A percentile compares a stretch with the other conserved stretches of the same genome.
Evolutionary conservation across 768 basidiomycete genomes (phyloP).

Genomic region (Boletus vinaceobasis): DNA sequence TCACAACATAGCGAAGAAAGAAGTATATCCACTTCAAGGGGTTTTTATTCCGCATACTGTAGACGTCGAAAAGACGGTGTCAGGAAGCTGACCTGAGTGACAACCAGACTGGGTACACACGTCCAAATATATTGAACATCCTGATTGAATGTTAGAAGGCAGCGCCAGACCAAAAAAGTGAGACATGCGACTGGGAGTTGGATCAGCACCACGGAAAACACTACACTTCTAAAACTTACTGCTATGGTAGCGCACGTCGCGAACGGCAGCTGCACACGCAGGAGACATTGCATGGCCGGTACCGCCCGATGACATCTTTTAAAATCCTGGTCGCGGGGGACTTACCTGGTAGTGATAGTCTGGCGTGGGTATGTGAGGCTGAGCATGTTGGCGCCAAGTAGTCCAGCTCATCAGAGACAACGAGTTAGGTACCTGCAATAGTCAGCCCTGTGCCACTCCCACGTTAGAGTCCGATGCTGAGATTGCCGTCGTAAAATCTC

Average conservation of each 20-base stretch:
- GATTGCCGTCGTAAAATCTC: neutral
- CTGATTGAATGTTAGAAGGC: constrained; percentile 13
- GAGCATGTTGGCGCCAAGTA: neutral
- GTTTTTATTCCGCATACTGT: neutral
- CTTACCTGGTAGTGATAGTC: neutral
- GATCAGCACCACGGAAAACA: neutral
- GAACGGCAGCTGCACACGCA: neutral
- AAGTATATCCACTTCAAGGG: neutral
- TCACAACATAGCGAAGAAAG: neutral
- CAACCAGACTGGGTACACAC: constrained; percentile 9
- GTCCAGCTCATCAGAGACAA: neutral
- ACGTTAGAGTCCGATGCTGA: neutral
- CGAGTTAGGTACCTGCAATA: neutral
- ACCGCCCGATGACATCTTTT: neutral
- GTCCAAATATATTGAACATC: constrained; percentile 21
- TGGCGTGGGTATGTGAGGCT: neutral
- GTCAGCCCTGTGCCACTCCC: constrained; percentile 2
- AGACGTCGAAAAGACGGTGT: neutral
- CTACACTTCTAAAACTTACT: neutral
- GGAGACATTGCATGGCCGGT: neutral
- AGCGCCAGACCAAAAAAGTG: constrained; percentile 11
- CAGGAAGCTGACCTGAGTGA: neutral
- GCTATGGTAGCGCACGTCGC: constrained; percentile 11
- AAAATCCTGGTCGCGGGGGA: neutral
- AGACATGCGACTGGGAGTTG: constrained; percentile 10